Conservation (phyloP, 2,329 filamentous ascomycete species). For the Penicillium palitans region DNA sequence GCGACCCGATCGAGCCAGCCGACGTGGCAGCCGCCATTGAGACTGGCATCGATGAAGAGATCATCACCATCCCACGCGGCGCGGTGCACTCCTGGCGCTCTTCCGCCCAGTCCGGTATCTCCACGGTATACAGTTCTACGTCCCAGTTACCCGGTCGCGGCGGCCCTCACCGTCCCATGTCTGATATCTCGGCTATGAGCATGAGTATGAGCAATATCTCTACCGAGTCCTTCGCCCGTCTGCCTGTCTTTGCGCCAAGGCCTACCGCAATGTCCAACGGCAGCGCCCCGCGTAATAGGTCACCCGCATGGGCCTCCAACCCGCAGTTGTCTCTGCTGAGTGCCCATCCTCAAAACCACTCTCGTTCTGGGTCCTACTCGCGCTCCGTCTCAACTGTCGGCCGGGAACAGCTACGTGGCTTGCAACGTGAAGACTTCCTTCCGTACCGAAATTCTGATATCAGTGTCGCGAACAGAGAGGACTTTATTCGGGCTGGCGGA, state of each 20-base stretch:
- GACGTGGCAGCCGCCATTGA: conserved; percentile 31
- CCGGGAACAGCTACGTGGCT: conserved; percentile 34
- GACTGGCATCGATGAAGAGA: conserved; percentile 35
- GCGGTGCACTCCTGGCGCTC: conserved; percentile 40
- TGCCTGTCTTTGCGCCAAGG: conserved; percentile 38
- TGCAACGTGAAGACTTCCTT: conserved; percentile 36
- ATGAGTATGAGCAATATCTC: conserved; percentile 34
- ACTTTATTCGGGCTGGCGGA: conserved; percentile 33
- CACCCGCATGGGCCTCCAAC: conserved; percentile 17
- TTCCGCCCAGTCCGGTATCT: conserved; percentile 35
- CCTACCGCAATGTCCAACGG: conserved; percentile 19
- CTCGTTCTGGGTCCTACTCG: conserved; percentile 19
- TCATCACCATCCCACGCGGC: conserved; percentile 38
- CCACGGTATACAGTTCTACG: conserved; percentile 29
- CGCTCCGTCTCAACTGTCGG: conserved; percentile 31
- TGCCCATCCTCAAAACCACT: conserved; percentile 1
- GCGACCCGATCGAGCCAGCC: conserved; percentile 25
- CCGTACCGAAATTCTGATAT: conserved; percentile 43
- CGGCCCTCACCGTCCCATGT: conserved; percentile 20
- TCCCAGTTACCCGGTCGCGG: conserved; percentile 24
- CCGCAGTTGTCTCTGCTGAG: conserved; percentile 18
- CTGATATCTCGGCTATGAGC: conserved; percentile 32
- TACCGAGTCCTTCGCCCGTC: conserved; percentile 32
- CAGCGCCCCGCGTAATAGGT: conserved; percentile 10
- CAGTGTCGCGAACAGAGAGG: conserved; percentile 37